Conservation (phyloP, 352 stramenopile genomes). For the Phytophthora boehmeriae region DNA sequence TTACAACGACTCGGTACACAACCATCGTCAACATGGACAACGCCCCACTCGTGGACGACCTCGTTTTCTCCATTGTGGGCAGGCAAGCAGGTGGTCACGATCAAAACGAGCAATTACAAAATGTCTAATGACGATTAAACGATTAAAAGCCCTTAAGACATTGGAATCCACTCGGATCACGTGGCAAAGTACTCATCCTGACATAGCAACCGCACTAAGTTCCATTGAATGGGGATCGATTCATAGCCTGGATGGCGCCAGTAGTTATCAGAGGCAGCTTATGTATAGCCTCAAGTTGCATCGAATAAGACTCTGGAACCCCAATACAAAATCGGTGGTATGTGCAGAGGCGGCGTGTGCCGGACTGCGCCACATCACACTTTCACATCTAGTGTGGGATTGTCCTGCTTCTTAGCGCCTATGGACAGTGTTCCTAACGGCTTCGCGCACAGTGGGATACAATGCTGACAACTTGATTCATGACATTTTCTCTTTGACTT, state of each 20-base stretch:
- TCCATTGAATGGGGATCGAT: background rate
- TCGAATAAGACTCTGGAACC: background rate
- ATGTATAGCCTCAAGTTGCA: background rate
- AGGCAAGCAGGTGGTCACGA: background rate
- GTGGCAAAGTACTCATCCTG: background rate
- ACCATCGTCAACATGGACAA: background rate
- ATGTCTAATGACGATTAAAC: background rate
- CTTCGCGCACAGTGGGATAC: background rate
- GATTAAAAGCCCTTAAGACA: background rate
- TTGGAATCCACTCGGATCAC: too few species aligned
- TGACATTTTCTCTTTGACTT: background rate
- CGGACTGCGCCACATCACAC: background rate
- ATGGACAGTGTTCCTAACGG: background rate
- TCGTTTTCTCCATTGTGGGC: background rate
- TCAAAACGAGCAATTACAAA: background rate
- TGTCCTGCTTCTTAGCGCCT: background rate
- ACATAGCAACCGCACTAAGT: background rate
- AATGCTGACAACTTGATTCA: background rate
- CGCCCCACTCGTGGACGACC: background rate
- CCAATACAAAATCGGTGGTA: background rate
- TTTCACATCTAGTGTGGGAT: background rate
- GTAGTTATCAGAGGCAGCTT: background rate
- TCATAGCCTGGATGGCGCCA: background rate
- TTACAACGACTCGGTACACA: too few species aligned
- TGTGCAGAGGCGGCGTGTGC: background rate